phyloP scores from a whole-genome alignment of 2,329 filamentous ascomycete genomes.

The Epichloe coenophiala region DNA sequence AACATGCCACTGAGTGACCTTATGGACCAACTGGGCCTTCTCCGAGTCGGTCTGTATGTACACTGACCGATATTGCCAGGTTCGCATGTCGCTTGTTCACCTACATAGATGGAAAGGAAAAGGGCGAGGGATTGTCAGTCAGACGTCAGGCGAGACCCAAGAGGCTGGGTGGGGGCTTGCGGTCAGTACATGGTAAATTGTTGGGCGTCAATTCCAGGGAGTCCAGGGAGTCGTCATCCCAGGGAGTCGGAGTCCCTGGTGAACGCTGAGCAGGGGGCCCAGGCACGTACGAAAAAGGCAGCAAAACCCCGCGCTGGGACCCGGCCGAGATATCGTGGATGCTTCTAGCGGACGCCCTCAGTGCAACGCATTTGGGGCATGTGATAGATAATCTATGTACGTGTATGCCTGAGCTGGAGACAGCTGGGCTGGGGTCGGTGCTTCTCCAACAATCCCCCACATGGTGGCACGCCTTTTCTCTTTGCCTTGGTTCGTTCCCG shows the following conservation, averaged over 20 bases:
- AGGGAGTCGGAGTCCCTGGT: no score
- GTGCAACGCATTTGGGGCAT: conserved; percentile 1
- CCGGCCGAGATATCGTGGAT: neutral
- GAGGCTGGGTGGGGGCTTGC: neutral
- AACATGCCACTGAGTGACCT: neutral
- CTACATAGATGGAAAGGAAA: neutral
- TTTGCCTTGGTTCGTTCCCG: no score
- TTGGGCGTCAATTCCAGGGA: no score
- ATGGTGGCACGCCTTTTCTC: neutral
- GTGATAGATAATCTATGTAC: neutral
- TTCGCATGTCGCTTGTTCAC: neutral
- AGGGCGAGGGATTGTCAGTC: neutral
- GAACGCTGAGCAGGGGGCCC: neutral
- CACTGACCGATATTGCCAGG: neutral
- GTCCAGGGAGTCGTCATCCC: no score
- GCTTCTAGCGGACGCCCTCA: neutral
- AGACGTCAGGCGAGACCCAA: neutral
- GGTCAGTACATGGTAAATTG: no score
- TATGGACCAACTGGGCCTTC: neutral
- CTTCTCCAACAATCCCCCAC: neutral
- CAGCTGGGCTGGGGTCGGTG: neutral
- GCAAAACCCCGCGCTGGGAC: neutral
- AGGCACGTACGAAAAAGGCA: neutral
- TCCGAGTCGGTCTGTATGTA: neutral
- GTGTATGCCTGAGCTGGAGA: neutral